Conservation (phyloP, 2,329 filamentous ascomycete species). For the Diaporthe ilicicola region DNA sequence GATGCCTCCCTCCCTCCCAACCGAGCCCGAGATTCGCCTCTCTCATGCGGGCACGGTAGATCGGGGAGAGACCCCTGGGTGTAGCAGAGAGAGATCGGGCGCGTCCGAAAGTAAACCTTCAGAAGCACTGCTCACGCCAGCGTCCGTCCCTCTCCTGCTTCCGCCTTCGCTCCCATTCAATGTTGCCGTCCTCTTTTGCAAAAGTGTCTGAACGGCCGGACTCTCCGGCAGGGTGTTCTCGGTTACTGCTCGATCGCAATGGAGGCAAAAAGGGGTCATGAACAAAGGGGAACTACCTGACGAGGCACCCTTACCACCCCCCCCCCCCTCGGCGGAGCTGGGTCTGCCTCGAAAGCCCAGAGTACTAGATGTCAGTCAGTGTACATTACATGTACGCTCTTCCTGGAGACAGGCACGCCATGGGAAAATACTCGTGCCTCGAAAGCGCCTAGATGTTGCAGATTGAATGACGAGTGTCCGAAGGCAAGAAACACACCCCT, state of each 20-base stretch:
- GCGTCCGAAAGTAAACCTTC: conserved; percentile 20
- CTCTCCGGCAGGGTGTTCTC: neutral
- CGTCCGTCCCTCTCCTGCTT: neutral
- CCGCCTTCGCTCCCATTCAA: too few species aligned
- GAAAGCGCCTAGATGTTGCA: conserved; percentile 7
- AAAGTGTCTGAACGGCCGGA: neutral
- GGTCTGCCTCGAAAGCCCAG: neutral
- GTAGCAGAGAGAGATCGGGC: neutral
- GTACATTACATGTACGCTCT: neutral
- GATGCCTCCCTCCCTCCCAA: neutral
- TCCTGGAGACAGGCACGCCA: neutral
- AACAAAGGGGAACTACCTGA: neutral
- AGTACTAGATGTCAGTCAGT: neutral
- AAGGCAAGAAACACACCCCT: neutral
- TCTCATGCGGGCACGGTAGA: neutral
- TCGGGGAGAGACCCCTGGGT: conserved; percentile 1
- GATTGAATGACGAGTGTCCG: neutral
- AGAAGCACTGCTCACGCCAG: neutral
- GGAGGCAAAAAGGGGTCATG: neutral
- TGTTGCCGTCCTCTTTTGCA: neutral
- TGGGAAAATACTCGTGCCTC: neutral
- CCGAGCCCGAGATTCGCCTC: conserved; percentile 14
- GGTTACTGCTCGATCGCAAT: neutral
- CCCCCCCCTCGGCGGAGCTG: neutral
- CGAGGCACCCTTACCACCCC: neutral